Base-by-base conservation (phyloP, 371 early-diverging fungal species). In the Amoeboaphelidium occidentale region DNA sequence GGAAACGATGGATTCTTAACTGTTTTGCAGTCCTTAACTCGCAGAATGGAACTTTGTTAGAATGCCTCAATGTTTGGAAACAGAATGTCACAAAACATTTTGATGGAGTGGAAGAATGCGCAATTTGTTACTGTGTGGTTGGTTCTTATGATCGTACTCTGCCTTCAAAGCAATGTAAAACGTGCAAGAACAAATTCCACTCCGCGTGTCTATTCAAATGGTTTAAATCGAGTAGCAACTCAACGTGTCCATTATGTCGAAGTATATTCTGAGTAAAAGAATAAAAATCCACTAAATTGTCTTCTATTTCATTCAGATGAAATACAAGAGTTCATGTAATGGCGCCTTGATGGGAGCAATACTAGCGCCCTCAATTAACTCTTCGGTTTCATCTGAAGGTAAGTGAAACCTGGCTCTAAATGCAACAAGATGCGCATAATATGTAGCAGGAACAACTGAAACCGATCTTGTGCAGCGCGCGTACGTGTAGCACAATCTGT, bases 181-280 rank as follows among this genome's bases (percentile, higher is more conserved):
- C 91, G 0, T 96, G 96, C 65, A 90, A 90, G 63, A 78, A 93
- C 65, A 71, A 75, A 54, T 96, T 87, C 74, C 97, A 96, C 54
- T 72, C 83, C 2, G 73, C 84, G 42, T 96, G 97, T 63, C 61
- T 94, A 46, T 89, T 76, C 69, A 89, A 83, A 74, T 90, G 91
- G 91, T 88, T 90, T 72, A 68, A 70, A 50, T 76, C 85, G 2
- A 79, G 81, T 47, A 79, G 75, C 62, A 84, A 87, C 55, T 75
- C 82, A 42, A 83, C 86, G 21, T 90, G 91, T 63, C 91, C 91
- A 26, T 58, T 90, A 43, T 90, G 91, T 59, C 71, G 90, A 64
- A 80, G 78, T 28, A 66, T 80, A 51, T 88, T 84, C 57, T 83
- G 69, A 56, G 22, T 54, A 22, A 43, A 10, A 32, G 10, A 17